phyloP scores from a whole-genome alignment of 1,284 basidiomycete species.

The Ustilago lituana region DNA sequence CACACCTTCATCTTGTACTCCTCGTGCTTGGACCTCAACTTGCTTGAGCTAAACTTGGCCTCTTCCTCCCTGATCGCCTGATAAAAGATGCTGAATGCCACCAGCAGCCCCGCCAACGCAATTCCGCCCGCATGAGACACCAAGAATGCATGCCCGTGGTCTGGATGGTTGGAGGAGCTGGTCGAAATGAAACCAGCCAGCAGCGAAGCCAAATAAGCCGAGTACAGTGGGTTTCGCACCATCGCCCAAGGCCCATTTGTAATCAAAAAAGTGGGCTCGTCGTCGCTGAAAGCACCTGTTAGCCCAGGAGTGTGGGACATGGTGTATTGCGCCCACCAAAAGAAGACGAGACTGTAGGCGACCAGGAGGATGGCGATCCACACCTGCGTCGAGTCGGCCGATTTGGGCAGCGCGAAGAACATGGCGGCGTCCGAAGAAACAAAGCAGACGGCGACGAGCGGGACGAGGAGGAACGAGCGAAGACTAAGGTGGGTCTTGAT shows the following conservation, averaged over 20 bases:
- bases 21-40: constrained; percentile 38
- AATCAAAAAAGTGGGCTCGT: constrained; percentile 39
- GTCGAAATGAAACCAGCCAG: constrained; percentile 43
- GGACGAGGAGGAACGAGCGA: constrained; percentile 11
- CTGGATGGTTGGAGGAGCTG: constrained; percentile 37
- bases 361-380: constrained; percentile 24
- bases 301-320: constrained; percentile 18
- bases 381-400: constrained; percentile 24
- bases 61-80: constrained; percentile 43
- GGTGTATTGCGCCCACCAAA: constrained; percentile 47
- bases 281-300: constrained; percentile 25
- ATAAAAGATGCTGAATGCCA: constrained; percentile 33
- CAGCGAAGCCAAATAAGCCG: constrained; percentile 34
- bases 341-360: constrained; percentile 31
- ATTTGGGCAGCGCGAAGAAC: constrained; percentile 35
- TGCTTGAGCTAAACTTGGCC: constrained; percentile 42
- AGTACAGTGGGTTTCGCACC: constrained; percentile 39
- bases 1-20: constrained; percentile 35
- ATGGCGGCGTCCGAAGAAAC: constrained; percentile 23
- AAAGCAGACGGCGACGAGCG: constrained; percentile 10
- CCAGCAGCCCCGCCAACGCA: constrained; percentile 16
- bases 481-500: constrained; percentile 20
- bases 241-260: constrained; percentile 33
- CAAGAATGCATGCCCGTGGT: constrained; percentile 34
- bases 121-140: constrained; percentile 36